Conservation (phyloP, 305 asterid species). For the Plantago coronopus region DNA sequence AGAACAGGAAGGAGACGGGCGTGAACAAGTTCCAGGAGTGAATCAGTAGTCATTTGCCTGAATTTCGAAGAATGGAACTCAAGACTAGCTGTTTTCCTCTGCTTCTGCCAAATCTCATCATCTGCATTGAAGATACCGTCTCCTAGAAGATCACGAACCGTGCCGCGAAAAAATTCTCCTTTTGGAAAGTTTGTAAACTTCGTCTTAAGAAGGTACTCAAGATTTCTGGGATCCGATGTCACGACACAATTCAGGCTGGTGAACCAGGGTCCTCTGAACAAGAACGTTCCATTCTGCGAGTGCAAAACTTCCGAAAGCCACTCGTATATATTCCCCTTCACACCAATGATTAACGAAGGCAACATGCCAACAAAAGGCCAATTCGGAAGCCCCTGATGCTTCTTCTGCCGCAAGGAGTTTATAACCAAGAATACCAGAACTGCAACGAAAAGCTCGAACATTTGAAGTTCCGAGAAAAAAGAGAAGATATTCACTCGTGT, state of each 20-base stretch:
- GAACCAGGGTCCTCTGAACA: conserved; percentile 74
- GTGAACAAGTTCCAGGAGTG: conserved; percentile 74
- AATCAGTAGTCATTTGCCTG: conserved; percentile 59
- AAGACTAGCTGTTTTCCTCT: conserved; percentile 80
- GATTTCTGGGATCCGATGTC: conserved; percentile 73
- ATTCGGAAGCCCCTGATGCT: conserved; percentile 48
- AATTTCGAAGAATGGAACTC: conserved; percentile 82
- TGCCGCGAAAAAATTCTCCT: conserved; percentile 61
- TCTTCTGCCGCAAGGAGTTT: conserved; percentile 42
- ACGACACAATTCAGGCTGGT: conserved; percentile 81
- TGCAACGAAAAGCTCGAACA: conserved; percentile 55
- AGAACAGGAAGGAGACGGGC: conserved; percentile 64
- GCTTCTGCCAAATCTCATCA: conserved; percentile 63
- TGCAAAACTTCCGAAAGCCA: conserved; percentile 61
- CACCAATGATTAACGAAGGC: conserved; percentile 69
- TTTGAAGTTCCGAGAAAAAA: conserved; percentile 48
- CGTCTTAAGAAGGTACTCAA: conserved; percentile 80
- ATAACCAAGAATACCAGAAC: conserved; percentile 46
- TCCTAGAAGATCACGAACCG: conserved; percentile 72
- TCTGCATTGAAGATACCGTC: conserved; percentile 90
- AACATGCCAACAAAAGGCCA: conserved; percentile 93
- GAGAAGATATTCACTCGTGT: conserved; percentile 1
- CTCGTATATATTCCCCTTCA: conserved; percentile 58
- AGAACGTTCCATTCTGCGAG: conserved; percentile 61
- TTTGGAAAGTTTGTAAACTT: conserved; percentile 74